A percentile compares a stretch with the other conserved stretches of the same genome.
Conservation (phyloP, 768 basidiomycete species). For the Melanogaster broomeanus region DNA sequence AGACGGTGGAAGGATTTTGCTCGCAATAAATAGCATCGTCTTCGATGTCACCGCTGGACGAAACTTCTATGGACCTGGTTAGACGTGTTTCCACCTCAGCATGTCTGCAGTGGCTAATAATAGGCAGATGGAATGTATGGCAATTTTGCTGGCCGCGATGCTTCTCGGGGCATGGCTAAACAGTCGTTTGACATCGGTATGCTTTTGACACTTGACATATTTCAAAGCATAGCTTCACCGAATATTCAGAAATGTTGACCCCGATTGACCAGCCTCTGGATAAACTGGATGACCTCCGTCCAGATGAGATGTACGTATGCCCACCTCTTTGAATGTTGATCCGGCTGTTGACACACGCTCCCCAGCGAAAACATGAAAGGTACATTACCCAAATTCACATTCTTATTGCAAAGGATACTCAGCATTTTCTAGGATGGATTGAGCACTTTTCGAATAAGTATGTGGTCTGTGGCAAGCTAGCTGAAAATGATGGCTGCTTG, state of each 20-base stretch:
- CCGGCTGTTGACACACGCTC: neutral
- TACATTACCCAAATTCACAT: constrained; percentile 21
- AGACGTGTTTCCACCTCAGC: constrained; percentile 26
- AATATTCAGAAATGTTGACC: constrained; percentile 79
- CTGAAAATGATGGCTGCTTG: constrained; percentile 69
- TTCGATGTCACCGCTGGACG: constrained; percentile 92
- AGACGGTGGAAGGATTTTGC: constrained; percentile 70
- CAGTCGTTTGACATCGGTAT: constrained; percentile 92
- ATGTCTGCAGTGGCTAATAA: constrained; percentile 1
- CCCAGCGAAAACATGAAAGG: constrained; percentile 90
- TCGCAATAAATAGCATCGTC: constrained; percentile 85
- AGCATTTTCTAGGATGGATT: constrained; percentile 68
- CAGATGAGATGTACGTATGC: constrained; percentile 76
- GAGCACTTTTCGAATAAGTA: constrained; percentile 94
- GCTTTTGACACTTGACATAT: constrained; percentile 22
- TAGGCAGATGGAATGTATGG: constrained; percentile 89
- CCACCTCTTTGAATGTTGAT: neutral
- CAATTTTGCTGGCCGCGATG: constrained; percentile 96
- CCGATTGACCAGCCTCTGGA: constrained; percentile 86
- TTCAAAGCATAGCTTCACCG: neutral
- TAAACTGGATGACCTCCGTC: constrained; percentile 73
- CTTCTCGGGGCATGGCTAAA: constrained; percentile 96
- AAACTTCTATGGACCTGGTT: constrained; percentile 95
- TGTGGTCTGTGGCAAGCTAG: constrained; percentile 84
- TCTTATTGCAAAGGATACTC: neutral